Percentiles rank a stretch among this genome's conserved stretches.
These are phyloP conservation scores for Teunomyces atbi DNA, from an alignment of 805 yeast genomes.

Conservation along the genomic window DNA sequence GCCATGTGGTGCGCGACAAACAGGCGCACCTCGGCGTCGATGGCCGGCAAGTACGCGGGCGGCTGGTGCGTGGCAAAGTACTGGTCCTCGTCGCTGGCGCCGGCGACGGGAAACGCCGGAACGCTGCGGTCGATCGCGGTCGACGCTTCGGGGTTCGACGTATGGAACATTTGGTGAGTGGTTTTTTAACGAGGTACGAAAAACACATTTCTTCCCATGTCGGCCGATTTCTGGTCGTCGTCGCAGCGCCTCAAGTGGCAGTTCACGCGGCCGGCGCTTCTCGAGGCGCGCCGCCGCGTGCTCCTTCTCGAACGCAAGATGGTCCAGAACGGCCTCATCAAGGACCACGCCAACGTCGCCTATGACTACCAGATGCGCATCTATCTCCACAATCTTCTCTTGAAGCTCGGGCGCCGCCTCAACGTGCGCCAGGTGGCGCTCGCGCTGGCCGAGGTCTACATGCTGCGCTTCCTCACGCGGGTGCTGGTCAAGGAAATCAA, in stretches of 20 bases:
- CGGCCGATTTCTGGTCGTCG: conserved; percentile 86
- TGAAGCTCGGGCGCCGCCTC: conserved; percentile 75
- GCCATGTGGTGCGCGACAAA: conserved; percentile 59
- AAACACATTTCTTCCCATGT: conserved; percentile 38
- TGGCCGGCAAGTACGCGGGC: conserved; percentile 68
- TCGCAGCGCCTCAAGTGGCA: conserved; percentile 84
- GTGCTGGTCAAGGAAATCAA: conserved; percentile 81
- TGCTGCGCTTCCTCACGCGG: conserved; percentile 71
- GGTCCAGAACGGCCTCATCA: conserved; percentile 43
- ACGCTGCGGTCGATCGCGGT: conserved; percentile 78
- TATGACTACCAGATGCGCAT: conserved; percentile 68
- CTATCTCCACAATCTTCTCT: conserved; percentile 71
- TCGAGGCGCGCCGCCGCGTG: conserved; percentile 43
- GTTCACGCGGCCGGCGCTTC: conserved; percentile 60
- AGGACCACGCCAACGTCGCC: conserved; percentile 44
- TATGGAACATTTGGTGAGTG: conserved; percentile 23
- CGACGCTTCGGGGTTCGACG: conserved; percentile 66
- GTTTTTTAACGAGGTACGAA: too few relatives aligned
- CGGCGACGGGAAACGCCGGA: conserved; percentile 79
- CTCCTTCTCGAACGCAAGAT: conserved; percentile 40
- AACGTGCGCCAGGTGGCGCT: conserved; percentile 78
- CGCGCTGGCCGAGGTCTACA: conserved; percentile 84
- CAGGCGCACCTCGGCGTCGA: conserved; percentile 53
- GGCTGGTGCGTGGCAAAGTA: conserved; percentile 73
- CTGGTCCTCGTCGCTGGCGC: conserved; percentile 64